Base-by-base conservation (phyloP, 176 grass and related monocot genomes). In the Lolium rigidum region DNA sequence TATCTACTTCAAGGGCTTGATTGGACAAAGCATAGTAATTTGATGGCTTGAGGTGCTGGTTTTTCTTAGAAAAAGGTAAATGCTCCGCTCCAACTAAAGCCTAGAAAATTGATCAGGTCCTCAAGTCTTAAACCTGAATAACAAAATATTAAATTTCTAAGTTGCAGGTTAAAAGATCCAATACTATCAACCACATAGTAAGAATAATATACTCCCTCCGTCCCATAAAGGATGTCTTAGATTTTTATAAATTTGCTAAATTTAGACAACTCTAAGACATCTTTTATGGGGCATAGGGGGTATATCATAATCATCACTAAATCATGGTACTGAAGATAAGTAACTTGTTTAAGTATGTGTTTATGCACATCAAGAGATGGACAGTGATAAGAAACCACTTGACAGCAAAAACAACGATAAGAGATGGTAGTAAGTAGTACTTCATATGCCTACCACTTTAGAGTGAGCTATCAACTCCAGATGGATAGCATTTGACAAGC, bases 401-500 rank as follows among this genome's bases (percentile, higher is more conserved):
- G 62, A 26, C 26, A 15, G 13, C 62, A 65, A 65, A 65, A 65
- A 15, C 24, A 65, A 65, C 13, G 4, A 14, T 65, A 65, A 2
- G 25, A 65, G 62, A 16, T 65, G 62, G 62, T 65, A 6, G 62
- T 65, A 65, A 65, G 12, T 3, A n/a, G n/a, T n/a, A n/a, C n/a
- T n/a, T n/a, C n/a, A 25, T 65, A 31, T 65, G 61, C 61, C 28
- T 64, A 62, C 59, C 59, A 62, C 59, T 62, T 62, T 62, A 62
- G 60, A 63, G 24, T 26, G 22, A 63, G 60, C 60, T 26, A 63
- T 63, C 60, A 63, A 28, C 60, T 63, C 60, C 22, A 63, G 22
- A 63, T 63, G 60, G 60, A 63, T 63, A 63, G 60, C 60, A 63
- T 63, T 24, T 63, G 60, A 63, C 60, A 63, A 63, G 60, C 60